Percentiles rank a stretch among this genome's conserved stretches.
Conservation (phyloP, 2,329 filamentous ascomycete species). For the Fusarium cyanostomum region DNA sequence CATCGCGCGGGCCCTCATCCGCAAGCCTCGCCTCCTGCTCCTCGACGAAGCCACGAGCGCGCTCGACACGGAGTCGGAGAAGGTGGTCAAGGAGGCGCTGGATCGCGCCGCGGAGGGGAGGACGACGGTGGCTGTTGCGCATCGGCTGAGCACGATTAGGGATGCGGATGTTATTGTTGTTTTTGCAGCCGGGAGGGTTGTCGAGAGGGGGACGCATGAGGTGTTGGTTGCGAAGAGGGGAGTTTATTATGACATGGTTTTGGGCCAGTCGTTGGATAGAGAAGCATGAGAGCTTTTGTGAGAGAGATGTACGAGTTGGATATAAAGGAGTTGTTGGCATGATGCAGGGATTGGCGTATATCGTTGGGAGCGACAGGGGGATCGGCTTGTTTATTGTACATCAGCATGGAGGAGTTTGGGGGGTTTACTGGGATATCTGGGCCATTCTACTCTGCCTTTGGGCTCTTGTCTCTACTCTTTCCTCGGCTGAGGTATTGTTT, state of each 20-base stretch:
- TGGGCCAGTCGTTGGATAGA: constrained; percentile 54
- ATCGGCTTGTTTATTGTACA: too few relatives aligned
- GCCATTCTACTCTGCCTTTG: neutral
- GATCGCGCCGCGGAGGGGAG: constrained; percentile 54
- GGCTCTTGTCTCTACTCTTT: neutral
- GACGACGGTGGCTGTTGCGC: constrained; percentile 72
- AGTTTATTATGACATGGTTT: constrained; percentile 64
- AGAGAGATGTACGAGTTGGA: neutral
- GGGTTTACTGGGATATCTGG: neutral
- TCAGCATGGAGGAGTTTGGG: neutral
- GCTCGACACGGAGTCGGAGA: constrained; percentile 73
- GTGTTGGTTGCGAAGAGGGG: constrained; percentile 62
- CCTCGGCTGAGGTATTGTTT: neutral
- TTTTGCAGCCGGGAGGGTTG: constrained; percentile 57
- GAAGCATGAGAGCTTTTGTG: constrained; percentile 34
- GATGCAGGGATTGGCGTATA: neutral
- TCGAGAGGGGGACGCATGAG: constrained; percentile 69
- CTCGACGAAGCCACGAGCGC: constrained; percentile 76
- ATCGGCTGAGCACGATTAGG: constrained; percentile 64
- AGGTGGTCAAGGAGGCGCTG: constrained; percentile 70
- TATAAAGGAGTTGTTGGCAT: neutral
- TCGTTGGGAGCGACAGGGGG: too few relatives aligned
- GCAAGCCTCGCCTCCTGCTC: constrained; percentile 71
- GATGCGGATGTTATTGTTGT: constrained; percentile 72
- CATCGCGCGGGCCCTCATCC: constrained; percentile 76